Percentiles rank a stretch among this genome's conserved stretches.
Conservation (phyloP, 306 rosid species). For the Ammopiptanthus mongolicus region DNA sequence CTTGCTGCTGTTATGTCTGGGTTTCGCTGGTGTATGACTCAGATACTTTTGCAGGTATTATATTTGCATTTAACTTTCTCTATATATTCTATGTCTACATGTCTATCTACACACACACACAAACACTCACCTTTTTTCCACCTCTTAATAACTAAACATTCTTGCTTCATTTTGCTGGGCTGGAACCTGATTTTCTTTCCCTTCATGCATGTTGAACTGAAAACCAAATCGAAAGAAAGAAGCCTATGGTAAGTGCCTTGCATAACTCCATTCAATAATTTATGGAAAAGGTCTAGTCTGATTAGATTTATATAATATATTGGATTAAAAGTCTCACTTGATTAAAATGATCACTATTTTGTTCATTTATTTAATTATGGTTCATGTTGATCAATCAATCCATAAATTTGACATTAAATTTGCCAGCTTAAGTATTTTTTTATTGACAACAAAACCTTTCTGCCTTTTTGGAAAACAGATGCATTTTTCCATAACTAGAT, state of each 20-base stretch:
- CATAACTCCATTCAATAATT: conserved; percentile 11
- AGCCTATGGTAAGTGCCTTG: conserved; percentile 70
- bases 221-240: conserved; percentile 71
- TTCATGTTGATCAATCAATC: background rate
- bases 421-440: background rate
- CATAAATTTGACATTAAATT: background rate
- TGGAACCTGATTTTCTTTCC: conserved; percentile 40
- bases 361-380: background rate
- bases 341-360: background rate
- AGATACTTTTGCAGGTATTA: conserved; percentile 88
- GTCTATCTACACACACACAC: background rate
- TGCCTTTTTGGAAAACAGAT: background rate
- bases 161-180: conserved; percentile 35
- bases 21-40: conserved; percentile 98
- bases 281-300: background rate
- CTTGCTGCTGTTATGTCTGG: conserved; percentile 99
- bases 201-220: conserved; percentile 23
- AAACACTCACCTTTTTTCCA: background rate
- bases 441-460: background rate
- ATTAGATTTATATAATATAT: conserved; percentile 9
- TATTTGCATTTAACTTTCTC: conserved; percentile 9
- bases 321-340: background rate
- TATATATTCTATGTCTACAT: background rate
- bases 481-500: background rate
- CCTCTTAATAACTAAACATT: conserved; percentile 11